phyloP scores from a whole-genome alignment of 345 rosid species.

The Mallotus nudiflorus region DNA sequence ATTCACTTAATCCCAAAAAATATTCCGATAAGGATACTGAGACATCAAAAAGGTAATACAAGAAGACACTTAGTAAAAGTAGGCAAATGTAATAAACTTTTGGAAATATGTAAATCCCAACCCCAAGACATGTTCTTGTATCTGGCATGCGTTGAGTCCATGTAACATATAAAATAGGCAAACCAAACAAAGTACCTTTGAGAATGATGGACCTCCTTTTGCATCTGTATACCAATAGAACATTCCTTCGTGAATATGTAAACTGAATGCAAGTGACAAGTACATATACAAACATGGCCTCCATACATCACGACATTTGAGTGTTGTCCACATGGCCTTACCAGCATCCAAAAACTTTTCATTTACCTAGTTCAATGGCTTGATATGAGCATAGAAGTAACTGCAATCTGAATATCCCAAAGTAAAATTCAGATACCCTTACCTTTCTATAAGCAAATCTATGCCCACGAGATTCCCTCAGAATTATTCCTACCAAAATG shows the following conservation, averaged over 20 bases:
- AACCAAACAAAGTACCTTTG: slow-evolving; percentile 33
- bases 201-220: slow-evolving; percentile 75
- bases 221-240: slow-evolving; percentile 88
- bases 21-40: too few relatives aligned
- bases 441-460: slow-evolving; percentile 45
- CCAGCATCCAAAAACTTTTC: slow-evolving; percentile 64
- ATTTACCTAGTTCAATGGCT: slow-evolving; percentile 41
- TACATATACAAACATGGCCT: slow-evolving; percentile 69
- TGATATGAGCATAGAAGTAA: slow-evolving; percentile 12
- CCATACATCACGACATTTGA: slow-evolving; percentile 62
- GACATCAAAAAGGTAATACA: too few relatives aligned
- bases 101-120: not conserved
- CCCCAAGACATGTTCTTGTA: not conserved
- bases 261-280: slow-evolving; percentile 60
- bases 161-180: not conserved
- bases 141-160: not conserved
- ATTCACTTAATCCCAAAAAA: too few relatives aligned
- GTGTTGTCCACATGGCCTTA: slow-evolving; percentile 60
- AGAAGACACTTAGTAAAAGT: too few relatives aligned
- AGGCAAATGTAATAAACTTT: not conserved
- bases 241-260: slow-evolving; percentile 74
- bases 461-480: slow-evolving; percentile 44
- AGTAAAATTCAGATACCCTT: slow-evolving; percentile 16
- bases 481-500: slow-evolving; percentile 47
- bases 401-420: not conserved